Evolutionary conservation across 768 basidiomycete genomes (phyloP).

Genomic region (Boletus tomentosulus): DNA sequence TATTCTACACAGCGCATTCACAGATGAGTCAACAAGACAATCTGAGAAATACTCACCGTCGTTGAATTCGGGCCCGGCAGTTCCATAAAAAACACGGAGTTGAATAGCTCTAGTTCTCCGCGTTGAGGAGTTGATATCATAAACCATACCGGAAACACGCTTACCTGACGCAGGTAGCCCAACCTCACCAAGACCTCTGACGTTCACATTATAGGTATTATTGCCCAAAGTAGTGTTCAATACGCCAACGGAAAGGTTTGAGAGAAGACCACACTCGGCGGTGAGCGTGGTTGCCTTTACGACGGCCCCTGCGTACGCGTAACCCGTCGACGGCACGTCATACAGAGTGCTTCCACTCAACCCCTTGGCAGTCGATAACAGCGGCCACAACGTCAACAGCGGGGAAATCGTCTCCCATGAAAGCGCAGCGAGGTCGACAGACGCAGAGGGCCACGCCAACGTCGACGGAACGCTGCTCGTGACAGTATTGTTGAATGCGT

Average conservation of each 20-base stretch:
- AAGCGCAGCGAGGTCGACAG: not conserved
- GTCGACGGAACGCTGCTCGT: not conserved
- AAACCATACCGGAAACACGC: not conserved
- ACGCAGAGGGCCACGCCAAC: not conserved
- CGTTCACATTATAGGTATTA: not conserved
- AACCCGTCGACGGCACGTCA: conserved; percentile 10
- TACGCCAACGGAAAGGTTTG: conserved; percentile 1
- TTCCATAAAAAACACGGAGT: not conserved
- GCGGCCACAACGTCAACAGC: not conserved
- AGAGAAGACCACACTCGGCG: conserved; percentile 14
- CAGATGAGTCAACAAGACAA: not conserved
- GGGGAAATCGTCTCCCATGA: not conserved
- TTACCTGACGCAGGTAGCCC: not conserved
- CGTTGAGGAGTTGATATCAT: not conserved
- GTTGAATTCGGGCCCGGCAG: not conserved
- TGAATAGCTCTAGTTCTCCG: not conserved
- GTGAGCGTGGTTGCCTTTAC: conserved; percentile 17
- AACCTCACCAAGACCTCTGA: conserved; percentile 6
- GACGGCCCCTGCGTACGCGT: conserved; percentile 1
- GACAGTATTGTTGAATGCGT: conserved; percentile 10
- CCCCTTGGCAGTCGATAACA: conserved; percentile 8
- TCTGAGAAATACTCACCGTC: not conserved
- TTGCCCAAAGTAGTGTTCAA: not conserved
- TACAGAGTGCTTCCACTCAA: conserved; percentile 13
- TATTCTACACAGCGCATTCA: not conserved